A percentile compares a stretch with the other conserved stretches of the same genome.
Evolutionary conservation across 257 asterid species (phyloP).

Genomic region (Gentiana dahurica): DNA sequence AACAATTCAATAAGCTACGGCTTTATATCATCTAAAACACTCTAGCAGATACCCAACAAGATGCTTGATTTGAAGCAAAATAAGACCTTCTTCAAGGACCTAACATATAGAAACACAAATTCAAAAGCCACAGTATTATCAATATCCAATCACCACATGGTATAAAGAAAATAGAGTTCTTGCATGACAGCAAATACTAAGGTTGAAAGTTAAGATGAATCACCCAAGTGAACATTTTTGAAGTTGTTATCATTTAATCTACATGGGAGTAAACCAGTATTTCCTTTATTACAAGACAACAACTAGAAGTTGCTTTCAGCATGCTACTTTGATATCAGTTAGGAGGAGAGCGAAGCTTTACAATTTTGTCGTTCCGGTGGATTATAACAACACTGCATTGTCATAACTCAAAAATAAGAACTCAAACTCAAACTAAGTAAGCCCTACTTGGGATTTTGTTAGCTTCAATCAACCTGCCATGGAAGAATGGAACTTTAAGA

Average conservation of each 20-base stretch:
- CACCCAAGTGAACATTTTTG: no score
- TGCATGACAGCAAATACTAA: no score
- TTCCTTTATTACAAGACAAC: not conserved
- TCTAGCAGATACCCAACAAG: not conserved
- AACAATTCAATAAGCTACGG: not conserved
- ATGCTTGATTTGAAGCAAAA: conserved; percentile 1
- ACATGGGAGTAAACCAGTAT: not conserved
- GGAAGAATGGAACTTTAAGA: conserved; percentile 24
- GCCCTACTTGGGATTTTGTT: conserved; percentile 27
- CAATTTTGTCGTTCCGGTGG: conserved; percentile 6
- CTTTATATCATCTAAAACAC: not conserved
- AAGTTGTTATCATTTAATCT: not conserved
- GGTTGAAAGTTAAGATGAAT: no score
- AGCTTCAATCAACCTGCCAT: conserved; percentile 49
- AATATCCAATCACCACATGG: conserved; percentile 2
- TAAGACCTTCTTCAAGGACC: not conserved
- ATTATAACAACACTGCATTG: conserved; percentile 2
- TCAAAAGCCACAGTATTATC: not conserved
- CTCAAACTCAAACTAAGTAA: conserved; percentile 15
- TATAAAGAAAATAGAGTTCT: not conserved
- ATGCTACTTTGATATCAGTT: not conserved
- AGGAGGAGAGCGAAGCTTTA: not conserved
- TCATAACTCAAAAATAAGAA: conserved; percentile 9
- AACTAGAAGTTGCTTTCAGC: not conserved
- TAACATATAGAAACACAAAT: not conserved